Conservation (phyloP, 176 grass and related monocot genomes). For the Musa schizocarpa region DNA sequence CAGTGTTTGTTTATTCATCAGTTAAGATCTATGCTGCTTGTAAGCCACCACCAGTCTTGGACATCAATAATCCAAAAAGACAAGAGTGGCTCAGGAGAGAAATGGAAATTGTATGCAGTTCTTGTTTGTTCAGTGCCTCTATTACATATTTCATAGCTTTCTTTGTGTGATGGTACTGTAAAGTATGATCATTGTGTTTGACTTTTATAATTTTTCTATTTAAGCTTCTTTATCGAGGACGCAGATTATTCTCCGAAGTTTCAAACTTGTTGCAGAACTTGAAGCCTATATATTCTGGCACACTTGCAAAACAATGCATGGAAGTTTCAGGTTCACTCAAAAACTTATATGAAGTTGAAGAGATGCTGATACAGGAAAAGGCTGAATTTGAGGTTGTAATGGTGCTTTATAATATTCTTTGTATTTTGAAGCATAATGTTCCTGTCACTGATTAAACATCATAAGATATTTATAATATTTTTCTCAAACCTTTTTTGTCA, state of each 20-base stretch:
- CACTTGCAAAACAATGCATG: constrained; percentile 11
- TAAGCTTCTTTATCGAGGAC: constrained; percentile 62
- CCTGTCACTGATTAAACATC: neutral
- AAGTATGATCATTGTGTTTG: neutral
- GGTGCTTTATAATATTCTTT: neutral
- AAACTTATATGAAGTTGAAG: constrained; percentile 51
- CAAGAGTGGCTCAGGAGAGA: constrained; percentile 55
- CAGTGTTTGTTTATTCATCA: constrained; percentile 74
- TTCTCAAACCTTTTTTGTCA: constrained; percentile 1
- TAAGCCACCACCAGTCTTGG: constrained; percentile 55
- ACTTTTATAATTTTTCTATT: constrained; percentile 24
- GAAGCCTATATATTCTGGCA: constrained; percentile 29
- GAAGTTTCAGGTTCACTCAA: constrained; percentile 23
- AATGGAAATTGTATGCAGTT: constrained; percentile 51
- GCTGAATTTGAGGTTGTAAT: constrained; percentile 53
- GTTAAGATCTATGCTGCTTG: constrained; percentile 67
- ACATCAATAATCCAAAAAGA: constrained; percentile 52
- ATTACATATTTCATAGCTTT: neutral
- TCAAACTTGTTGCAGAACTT: constrained; percentile 31
- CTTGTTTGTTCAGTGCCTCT: constrained; percentile 3
- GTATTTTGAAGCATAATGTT: neutral
- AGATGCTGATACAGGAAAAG: constrained; percentile 56
- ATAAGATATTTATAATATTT: neutral
- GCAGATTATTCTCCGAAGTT: constrained; percentile 57
- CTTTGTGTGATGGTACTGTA: too few relatives aligned